A percentile compares a stretch with the other conserved stretches of the same genome.
These are phyloP conservation scores for Fragaria nilgerrensis DNA, from an alignment of 306 rosid genomes.

Conservation along the genomic window DNA sequence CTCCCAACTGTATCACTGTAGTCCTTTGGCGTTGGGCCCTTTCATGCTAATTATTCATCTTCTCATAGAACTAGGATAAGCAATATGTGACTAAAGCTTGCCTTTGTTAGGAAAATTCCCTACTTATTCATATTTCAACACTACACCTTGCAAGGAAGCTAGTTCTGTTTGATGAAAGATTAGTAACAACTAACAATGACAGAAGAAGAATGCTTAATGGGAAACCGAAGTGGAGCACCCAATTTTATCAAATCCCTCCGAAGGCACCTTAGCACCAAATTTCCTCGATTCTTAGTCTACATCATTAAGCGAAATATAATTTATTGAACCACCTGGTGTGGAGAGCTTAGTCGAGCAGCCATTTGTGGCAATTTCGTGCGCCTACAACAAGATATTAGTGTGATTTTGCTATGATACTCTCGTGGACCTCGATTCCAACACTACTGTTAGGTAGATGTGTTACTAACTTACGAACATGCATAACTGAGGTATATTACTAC, in stretches of 20 bases:
- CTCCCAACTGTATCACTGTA: neutral
- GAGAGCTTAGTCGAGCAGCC: no score
- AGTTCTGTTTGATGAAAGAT: neutral
- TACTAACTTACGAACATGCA: no score
- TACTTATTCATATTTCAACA: neutral
- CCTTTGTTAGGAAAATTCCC: no score
- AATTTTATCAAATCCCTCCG: neutral
- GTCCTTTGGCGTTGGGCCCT: neutral
- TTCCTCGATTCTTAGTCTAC: no score
- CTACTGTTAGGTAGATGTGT: no score
- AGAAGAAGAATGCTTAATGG: neutral
- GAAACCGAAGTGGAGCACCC: neutral
- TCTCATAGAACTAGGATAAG: neutral
- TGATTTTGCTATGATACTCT: no score
- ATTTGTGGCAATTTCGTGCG: no score
- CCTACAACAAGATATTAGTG: no score
- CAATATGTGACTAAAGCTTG: neutral
- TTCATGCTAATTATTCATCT: neutral
- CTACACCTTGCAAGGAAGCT: neutral
- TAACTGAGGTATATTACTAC: no score
- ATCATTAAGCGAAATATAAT: no score
- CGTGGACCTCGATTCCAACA: no score
- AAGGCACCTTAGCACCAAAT: neutral
- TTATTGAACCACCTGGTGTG: no score
- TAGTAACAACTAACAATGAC: neutral